These are phyloP conservation scores for Eutypella sp. DNA, from an alignment of 2,329 filamentous ascomycete species.

Conservation along the genomic window DNA sequence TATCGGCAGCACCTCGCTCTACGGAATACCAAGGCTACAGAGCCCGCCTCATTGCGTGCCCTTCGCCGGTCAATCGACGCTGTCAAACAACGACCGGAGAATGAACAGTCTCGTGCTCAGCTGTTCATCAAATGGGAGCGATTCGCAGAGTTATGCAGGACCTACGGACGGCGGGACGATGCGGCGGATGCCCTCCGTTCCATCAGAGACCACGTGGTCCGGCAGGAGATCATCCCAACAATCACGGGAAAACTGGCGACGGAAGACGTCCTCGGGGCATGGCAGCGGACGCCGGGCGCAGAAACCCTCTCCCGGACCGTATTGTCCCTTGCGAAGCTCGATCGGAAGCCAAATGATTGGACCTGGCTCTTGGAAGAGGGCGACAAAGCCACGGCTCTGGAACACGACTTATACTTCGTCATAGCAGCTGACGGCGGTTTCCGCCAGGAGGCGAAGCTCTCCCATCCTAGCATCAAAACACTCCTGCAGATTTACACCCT, in stretches of 20 bases:
- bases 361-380: constrained; percentile 45
- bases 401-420: constrained; percentile 53
- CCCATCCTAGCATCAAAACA: constrained; percentile 41
- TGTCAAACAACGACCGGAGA: constrained; percentile 47
- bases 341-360: constrained; percentile 52
- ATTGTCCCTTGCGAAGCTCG: constrained; percentile 55
- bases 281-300: constrained; percentile 46
- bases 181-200: constrained; percentile 53
- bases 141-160: constrained; percentile 56
- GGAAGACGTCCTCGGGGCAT: constrained; percentile 47
- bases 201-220: constrained; percentile 58
- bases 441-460: constrained; percentile 32
- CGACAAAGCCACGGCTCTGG: constrained; percentile 53
- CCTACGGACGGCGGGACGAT: constrained; percentile 48
- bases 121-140: constrained; percentile 61
- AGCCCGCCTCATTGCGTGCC: constrained; percentile 45
- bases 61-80: constrained; percentile 61
- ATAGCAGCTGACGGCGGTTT: constrained; percentile 30
- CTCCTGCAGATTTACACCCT: constrained; percentile 46
- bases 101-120: constrained; percentile 56
- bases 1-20: constrained; percentile 56
- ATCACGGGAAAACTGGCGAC: constrained; percentile 47
- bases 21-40: constrained; percentile 40
- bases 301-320: constrained; percentile 54
- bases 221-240: constrained; percentile 49